These are phyloP conservation scores for Knufia petricola DNA, from an alignment of 2,329 filamentous ascomycete genomes.

Conservation along the genomic window DNA sequence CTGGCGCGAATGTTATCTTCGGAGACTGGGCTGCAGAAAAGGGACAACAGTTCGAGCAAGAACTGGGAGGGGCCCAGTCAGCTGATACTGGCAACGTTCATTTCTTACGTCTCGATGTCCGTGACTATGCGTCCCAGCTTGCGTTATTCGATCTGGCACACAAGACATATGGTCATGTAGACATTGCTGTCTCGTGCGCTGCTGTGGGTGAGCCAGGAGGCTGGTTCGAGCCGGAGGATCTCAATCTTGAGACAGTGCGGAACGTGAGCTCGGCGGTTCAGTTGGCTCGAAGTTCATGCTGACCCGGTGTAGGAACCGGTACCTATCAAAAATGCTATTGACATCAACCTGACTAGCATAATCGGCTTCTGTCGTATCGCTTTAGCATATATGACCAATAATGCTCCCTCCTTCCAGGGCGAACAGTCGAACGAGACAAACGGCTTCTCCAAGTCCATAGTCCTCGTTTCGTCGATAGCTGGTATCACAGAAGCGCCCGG, in stretches of 20 bases:
- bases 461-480: conserved; percentile 35
- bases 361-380: conserved; percentile 10
- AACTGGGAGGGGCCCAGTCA: conserved; percentile 8
- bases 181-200: conserved; percentile 41
- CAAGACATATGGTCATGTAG: conserved; percentile 35
- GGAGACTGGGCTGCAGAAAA: conserved; percentile 29
- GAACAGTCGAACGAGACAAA: neutral
- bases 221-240: conserved; percentile 17
- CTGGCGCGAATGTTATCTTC: conserved; percentile 36
- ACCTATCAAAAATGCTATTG: conserved; percentile 11
- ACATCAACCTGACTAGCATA: conserved; percentile 9
- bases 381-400: neutral
- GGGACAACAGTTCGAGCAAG: conserved; percentile 23
- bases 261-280: conserved; percentile 10
- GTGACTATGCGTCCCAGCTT: conserved; percentile 37
- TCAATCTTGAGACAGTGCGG: conserved; percentile 16
- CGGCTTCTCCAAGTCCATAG: conserved; percentile 29
- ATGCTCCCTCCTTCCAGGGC: neutral
- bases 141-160: conserved; percentile 39
- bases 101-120: conserved; percentile 31
- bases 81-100: conserved; percentile 15
- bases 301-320: neutral
- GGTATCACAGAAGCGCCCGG: conserved; percentile 30
- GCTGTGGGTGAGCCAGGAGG: conserved; percentile 34
- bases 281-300: neutral